Conservation (phyloP, 352 stramenopile genomes). For the Phytophthora brassicae region DNA sequence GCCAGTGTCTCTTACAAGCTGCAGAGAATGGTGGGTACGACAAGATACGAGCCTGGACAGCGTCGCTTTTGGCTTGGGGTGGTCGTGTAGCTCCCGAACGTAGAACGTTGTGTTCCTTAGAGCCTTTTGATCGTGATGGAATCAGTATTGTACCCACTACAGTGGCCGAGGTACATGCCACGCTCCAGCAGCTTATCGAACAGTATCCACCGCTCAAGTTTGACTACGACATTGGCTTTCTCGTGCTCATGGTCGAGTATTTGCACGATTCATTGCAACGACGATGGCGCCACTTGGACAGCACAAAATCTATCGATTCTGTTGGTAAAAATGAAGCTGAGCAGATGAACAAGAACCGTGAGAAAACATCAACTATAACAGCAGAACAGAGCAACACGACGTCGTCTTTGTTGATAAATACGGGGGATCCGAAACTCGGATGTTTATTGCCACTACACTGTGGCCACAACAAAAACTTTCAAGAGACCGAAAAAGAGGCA, state of each 20-base stretch:
- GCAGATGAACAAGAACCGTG: constrained; percentile 6
- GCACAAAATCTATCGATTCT: constrained; percentile 6
- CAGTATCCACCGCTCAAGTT: constrained; percentile 66
- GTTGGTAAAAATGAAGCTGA: constrained; percentile 4
- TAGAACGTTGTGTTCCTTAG: constrained; percentile 40
- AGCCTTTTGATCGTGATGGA: constrained; percentile 70
- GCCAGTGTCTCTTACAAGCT: constrained; percentile 77
- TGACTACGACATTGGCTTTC: constrained; percentile 71
- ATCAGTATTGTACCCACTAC: constrained; percentile 67
- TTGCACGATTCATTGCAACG: constrained; percentile 64
- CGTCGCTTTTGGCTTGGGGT: constrained; percentile 77
- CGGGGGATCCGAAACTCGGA: constrained; percentile 41
- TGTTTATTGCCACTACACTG: constrained; percentile 75
- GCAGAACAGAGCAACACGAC: constrained; percentile 10
- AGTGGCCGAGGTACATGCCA: constrained; percentile 54
- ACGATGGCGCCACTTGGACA: constrained; percentile 55
- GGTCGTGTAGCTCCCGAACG: constrained; percentile 40
- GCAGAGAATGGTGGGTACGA: constrained; percentile 74
- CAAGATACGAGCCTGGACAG: constrained; percentile 79
- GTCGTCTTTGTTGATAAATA: constrained; percentile 38
- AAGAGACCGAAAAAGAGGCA: constrained; percentile 68
- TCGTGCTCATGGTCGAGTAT: constrained; percentile 80
- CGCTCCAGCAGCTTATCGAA: constrained; percentile 55
- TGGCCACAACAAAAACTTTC: constrained; percentile 86
- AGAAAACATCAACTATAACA: neutral